Base-by-base conservation (phyloP, 177 flowering plant species). In the Vitis hybrid region DNA sequence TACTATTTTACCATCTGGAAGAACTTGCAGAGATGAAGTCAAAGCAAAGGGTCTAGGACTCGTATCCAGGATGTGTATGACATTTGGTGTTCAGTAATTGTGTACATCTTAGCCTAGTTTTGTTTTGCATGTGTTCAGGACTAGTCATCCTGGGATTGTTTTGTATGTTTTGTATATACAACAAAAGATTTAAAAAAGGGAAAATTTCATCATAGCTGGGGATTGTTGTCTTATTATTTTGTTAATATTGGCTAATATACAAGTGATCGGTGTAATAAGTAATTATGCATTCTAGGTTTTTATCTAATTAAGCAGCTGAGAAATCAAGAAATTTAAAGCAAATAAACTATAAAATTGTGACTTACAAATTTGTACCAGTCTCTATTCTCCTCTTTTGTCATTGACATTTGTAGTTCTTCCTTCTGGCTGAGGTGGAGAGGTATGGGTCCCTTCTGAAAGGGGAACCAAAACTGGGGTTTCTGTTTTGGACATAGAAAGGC, bases 21-120 rank as follows among this genome's bases (percentile, higher is more conserved):
- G 56, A 2, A 57, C 61, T 63, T 78, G 75, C 67, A 74, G 73
- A 65, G 75, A 21, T 18, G 64, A 65, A 68, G 52, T 71, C 51
- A 16, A 52, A 11, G 18, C 18, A 1, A 32, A 40, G 60, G 13
- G 52, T 12, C 4, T 30, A 2, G 49, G 68, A 3, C 8, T 57
- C 16, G 70, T 30, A 14, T 10, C 60, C 18, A 56, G 60, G 27
- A 1, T 78, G 18, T 10, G 50, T 14, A 1, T 74, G 60, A 56
- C 64, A 2, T 71, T 52, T 78, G 68, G 64, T 60, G 74, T 74
- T 18, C 60, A 63, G 4, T 72, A 52, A 71, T 1, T 69, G 70
- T 67, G 32, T 66, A 52, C 54, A 55, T 15, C 21, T 50, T 2
- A 40, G 48, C 48, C 9, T 40, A 40, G 48, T 6, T 40, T 8